Base-by-base conservation (phyloP, 75 land plant species). In the Picea sitchensis region DNA sequence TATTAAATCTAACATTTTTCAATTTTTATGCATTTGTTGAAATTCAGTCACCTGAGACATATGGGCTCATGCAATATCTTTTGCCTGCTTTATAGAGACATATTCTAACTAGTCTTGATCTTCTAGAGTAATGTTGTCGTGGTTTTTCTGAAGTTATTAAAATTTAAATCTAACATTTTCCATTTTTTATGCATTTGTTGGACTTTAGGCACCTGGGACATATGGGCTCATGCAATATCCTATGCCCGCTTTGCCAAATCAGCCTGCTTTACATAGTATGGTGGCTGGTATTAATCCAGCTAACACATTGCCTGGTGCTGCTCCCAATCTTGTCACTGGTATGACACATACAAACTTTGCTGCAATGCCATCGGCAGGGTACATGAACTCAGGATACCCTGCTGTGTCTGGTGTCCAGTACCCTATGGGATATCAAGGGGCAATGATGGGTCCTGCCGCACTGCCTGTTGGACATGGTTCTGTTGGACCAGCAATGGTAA, bases 201-300 rank as follows among this genome's bases (percentile, higher is more conserved):
- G 31, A 74, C 14, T 81, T 11, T 82, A 92, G 94, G 78, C 87
- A 61, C 82, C 92, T 64, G 90, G 90, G 75, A 76, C 87, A 69
- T 92, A 90, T 82, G 95, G 94, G 20, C 85, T 90, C 75, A 78
- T 92, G 87, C 93, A 82, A 63, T 93, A 91, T 57, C 79, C 81
- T 56, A 6, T 86, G 64, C 81, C 88, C 34, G 78, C 87, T 31
- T 76, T 91, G 79, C 91, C 87, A 76, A 93, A 84, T 80, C 93
- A 89, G 65, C 85, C 75, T 65, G 80, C 76, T 8, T 91, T 81
- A 26, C 86, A 86, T 61, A 81, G 80, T 79, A 76, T 87, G 77
- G 60, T 88, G 60, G 83, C 92, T 77, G 81, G 81, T 4, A 38
- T 81, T 34, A 92, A 88, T 83, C 92, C 85, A 65, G 83, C 82